These are phyloP conservation scores for Beverwykella pulmonaria DNA, from an alignment of 495 filamentous ascomycete species.

Conservation along the genomic window DNA sequence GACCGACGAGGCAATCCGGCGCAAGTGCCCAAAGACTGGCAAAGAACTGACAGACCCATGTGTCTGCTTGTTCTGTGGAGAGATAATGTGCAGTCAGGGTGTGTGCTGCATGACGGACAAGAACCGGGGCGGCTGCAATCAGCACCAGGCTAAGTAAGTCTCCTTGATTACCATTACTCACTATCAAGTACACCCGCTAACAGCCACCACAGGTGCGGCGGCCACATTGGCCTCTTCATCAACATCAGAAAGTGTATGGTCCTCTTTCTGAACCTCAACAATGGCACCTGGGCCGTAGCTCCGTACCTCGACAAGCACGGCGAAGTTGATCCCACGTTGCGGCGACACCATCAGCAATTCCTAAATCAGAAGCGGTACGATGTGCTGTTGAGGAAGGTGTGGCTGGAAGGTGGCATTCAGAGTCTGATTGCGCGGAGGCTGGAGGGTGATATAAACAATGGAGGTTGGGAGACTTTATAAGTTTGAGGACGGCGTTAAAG, in stretches of 20 bases:
- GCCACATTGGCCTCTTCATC: conserved; percentile 86
- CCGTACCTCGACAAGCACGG: conserved; percentile 96
- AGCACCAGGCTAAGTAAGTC: conserved; percentile 83
- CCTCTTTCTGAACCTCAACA: conserved; percentile 77
- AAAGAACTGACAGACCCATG: conserved; percentile 87
- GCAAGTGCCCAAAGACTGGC: conserved; percentile 83
- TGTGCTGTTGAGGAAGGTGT: conserved; percentile 77
- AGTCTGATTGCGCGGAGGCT: conserved; percentile 84
- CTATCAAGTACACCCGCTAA: not conserved
- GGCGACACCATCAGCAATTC: conserved; percentile 79
- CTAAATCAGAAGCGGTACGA: conserved; percentile 94
- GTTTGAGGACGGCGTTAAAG: too few species aligned
- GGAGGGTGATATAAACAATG: conserved; percentile 93
- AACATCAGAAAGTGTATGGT: conserved; percentile 94
- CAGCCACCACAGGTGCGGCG: conserved; percentile 68
- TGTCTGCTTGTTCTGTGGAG: conserved; percentile 93
- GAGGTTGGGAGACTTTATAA: conserved; percentile 85
- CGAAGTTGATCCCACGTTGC: conserved; percentile 83
- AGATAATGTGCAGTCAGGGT: conserved; percentile 91
- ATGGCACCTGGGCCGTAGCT: conserved; percentile 81
- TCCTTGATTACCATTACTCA: not conserved
- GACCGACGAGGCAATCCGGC: conserved; percentile 84
- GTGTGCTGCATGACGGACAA: conserved; percentile 80
- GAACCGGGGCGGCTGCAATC: conserved; percentile 80
- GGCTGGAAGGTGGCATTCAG: conserved; percentile 86